These are phyloP conservation scores for Claviceps pusilla DNA, from an alignment of 2,329 filamentous ascomycete genomes.

Conservation along the genomic window DNA sequence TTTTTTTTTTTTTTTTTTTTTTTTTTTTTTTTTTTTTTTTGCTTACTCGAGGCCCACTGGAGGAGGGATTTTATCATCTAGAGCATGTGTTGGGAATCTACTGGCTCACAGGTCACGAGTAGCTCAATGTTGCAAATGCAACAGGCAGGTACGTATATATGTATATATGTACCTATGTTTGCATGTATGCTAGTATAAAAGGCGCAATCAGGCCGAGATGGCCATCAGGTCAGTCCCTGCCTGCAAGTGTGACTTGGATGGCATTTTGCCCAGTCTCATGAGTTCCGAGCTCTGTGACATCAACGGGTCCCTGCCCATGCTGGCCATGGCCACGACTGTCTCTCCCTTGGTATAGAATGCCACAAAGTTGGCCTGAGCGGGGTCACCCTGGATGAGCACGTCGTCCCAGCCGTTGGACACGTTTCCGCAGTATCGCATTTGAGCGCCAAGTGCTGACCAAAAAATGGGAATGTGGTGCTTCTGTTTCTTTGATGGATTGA, in stretches of 20 bases:
- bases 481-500: slow-evolving; percentile 40
- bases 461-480: slow-evolving; percentile 83
- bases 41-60: too few species aligned
- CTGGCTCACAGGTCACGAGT: too few species aligned
- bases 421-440: slow-evolving; percentile 88
- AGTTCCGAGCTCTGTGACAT: slow-evolving; percentile 73
- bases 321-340: slow-evolving; percentile 75
- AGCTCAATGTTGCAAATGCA: too few species aligned
- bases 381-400: slow-evolving; percentile 61
- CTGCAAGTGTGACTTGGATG: slow-evolving; percentile 60
- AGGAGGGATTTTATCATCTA: too few species aligned
- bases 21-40: too few species aligned
- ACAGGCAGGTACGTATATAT: too few species aligned
- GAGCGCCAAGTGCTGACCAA: slow-evolving; percentile 83
- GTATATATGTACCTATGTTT: too few species aligned
- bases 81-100: too few species aligned
- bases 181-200: too few species aligned
- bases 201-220: slow-evolving; percentile 12
- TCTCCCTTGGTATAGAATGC: slow-evolving; percentile 84
- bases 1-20: too few species aligned
- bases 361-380: slow-evolving; percentile 65
- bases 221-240: slow-evolving; percentile 40
- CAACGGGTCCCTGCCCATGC: slow-evolving; percentile 77
- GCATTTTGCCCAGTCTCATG: slow-evolving; percentile 73
- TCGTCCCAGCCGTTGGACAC: slow-evolving; percentile 72